Percentiles rank a stretch among this genome's conserved stretches.
Evolutionary conservation across 2,329 filamentous ascomycete species (phyloP).

Genomic region (Purpureocillium lavendulum): DNA sequence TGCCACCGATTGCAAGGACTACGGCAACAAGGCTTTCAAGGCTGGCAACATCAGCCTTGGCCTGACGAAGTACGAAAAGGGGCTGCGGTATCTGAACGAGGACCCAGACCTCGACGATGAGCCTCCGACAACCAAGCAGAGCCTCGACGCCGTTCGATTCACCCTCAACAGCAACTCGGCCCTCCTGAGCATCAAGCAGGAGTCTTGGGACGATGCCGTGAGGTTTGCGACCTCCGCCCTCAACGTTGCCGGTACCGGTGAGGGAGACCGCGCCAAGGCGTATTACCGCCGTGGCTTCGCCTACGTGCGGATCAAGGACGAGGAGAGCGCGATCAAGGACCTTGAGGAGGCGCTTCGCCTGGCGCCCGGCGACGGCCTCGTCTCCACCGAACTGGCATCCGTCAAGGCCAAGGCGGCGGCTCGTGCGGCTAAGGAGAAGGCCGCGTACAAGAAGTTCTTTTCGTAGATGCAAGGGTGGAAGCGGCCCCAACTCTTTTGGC

Average conservation of each 20-base stretch:
- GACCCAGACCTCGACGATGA: conserved; percentile 69
- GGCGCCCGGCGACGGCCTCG: conserved; percentile 64
- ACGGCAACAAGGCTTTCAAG: conserved; percentile 91
- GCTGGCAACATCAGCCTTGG: conserved; percentile 59
- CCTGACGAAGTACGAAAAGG: conserved; percentile 92
- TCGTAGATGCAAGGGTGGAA: conserved; percentile 21
- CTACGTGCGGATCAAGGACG: conserved; percentile 69
- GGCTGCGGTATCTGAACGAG: conserved; percentile 78
- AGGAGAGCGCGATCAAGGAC: conserved; percentile 70
- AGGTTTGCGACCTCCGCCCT: conserved; percentile 67
- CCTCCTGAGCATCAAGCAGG: conserved; percentile 75
- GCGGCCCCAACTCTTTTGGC: no score
- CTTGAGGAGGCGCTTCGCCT: conserved; percentile 69
- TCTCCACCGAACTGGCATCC: conserved; percentile 65
- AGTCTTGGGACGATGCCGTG: conserved; percentile 60
- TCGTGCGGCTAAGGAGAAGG: conserved; percentile 80
- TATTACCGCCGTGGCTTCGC: conserved; percentile 76
- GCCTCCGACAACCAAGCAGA: conserved; percentile 54
- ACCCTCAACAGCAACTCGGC: conserved; percentile 83
- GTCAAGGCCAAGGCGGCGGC: conserved; percentile 71
- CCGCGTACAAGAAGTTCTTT: conserved; percentile 89
- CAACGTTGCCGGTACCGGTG: conserved; percentile 53
- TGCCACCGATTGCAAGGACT: conserved; percentile 78
- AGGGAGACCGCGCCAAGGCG: conserved; percentile 81
- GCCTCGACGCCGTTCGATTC: conserved; percentile 70